A percentile compares a stretch with the other conserved stretches of the same genome.
These are phyloP conservation scores for Eragrostis tef DNA, from an alignment of 202 grass and related monocot species.

Conservation along the genomic window DNA sequence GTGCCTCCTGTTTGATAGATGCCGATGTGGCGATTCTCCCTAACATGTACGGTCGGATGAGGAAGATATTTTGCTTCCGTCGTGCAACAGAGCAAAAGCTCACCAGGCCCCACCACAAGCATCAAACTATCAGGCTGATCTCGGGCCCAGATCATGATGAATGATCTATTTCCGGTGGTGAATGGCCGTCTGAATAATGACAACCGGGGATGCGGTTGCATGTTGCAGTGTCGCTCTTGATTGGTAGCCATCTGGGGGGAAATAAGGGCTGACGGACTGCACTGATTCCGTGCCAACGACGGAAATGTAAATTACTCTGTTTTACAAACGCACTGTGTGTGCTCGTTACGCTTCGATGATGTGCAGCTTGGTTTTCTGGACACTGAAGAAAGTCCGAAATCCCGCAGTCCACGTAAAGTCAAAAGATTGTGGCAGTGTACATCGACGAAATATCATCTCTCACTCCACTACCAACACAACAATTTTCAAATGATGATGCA, in stretches of 20 bases:
- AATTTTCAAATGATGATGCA: background rate
- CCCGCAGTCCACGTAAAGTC: background rate
- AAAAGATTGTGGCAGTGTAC: background rate
- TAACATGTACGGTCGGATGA: background rate
- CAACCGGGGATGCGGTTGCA: background rate
- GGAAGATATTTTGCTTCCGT: background rate
- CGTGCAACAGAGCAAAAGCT: background rate
- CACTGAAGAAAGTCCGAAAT: background rate
- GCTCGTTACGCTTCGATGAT: too few species aligned
- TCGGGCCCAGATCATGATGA: background rate
- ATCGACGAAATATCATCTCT: background rate
- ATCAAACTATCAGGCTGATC: background rate
- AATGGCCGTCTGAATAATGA: background rate
- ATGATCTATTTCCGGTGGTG: background rate
- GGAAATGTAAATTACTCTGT: too few species aligned
- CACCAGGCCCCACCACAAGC: background rate
- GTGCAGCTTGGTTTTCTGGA: background rate
- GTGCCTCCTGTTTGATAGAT: background rate
- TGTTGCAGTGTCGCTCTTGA: background rate
- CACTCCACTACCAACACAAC: constrained; percentile 1
- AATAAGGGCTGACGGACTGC: background rate
- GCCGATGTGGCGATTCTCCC: too few species aligned
- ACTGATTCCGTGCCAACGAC: background rate
- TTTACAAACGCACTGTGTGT: too few species aligned
- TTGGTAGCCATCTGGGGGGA: background rate